Conservation (phyloP, 2,329 filamentous ascomycete species). For the Cladosporium sp. region DNA sequence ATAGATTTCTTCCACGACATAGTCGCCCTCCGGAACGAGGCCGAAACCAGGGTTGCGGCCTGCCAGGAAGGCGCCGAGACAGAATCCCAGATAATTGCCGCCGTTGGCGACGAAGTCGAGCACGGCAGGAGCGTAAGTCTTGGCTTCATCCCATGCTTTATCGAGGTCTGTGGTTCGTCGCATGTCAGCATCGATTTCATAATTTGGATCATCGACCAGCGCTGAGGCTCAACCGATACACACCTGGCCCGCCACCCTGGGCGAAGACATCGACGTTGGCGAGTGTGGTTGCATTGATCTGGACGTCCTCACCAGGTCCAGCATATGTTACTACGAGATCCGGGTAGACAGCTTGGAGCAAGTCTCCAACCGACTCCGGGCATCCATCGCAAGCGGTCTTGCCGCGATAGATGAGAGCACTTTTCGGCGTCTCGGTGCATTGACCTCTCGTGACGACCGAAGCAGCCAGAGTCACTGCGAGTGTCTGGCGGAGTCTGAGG, state of each 20-base stretch:
- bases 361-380: constrained; percentile 17
- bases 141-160: constrained; percentile 16
- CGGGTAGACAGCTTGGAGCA: constrained; percentile 13
- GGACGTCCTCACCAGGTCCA: constrained; percentile 16
- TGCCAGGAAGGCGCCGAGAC: constrained; percentile 20
- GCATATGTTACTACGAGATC: constrained; percentile 18
- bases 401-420: constrained; percentile 19
- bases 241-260: constrained; percentile 20
- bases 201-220: not conserved
- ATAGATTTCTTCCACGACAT: constrained; percentile 15
- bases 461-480: too few species aligned
- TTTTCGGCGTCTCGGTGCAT: not conserved
- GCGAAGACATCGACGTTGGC: constrained; percentile 15
- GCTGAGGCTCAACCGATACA: not conserved
- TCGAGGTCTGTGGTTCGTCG: constrained; percentile 10
- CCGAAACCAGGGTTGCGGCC: constrained; percentile 17
- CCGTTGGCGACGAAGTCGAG: constrained; percentile 19
- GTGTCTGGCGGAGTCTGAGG: too few species aligned
- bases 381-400: constrained; percentile 15
- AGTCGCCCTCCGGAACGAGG: constrained; percentile 15
- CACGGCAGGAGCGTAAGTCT: constrained; percentile 13
- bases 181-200: not conserved
- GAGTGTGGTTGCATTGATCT: constrained; percentile 16
- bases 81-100: constrained; percentile 21
- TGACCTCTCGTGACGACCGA: too few species aligned